Conservation (phyloP, 768 basidiomycete genomes). For the Chiua virens region DNA sequence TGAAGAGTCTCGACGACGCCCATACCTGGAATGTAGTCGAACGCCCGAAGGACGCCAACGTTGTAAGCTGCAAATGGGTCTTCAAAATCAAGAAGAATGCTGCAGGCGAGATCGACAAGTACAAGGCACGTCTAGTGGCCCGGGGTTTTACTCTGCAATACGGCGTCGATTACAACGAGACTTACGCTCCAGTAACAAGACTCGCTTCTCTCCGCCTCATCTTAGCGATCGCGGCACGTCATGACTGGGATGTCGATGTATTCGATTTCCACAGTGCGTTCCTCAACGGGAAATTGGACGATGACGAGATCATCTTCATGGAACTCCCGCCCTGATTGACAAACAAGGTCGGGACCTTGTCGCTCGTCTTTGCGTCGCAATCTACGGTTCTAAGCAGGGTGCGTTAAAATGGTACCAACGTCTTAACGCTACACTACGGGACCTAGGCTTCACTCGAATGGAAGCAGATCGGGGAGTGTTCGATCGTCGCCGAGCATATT, state of each 20-base stretch:
- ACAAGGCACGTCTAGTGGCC: neutral
- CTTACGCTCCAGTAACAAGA: neutral
- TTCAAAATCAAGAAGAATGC: slow-evolving; percentile 2
- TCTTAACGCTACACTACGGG: neutral
- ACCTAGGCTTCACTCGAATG: neutral
- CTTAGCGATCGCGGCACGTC: neutral
- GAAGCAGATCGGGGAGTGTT: slow-evolving; percentile 9
- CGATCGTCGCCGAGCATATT: neutral
- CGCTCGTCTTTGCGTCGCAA: neutral
- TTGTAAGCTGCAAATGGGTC: neutral
- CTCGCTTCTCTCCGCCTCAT: neutral
- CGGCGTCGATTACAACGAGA: slow-evolving; percentile 1
- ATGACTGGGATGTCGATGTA: neutral
- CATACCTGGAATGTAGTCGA: neutral
- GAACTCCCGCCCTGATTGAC: slow-evolving; percentile 1
- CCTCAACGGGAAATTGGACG: slow-evolving; percentile 7
- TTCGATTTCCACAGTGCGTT: slow-evolving; percentile 1
- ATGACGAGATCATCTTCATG: slow-evolving; percentile 11
- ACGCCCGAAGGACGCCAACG: neutral
- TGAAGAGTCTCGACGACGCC: neutral
- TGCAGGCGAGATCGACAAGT: neutral
- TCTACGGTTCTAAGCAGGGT: slow-evolving; percentile 11
- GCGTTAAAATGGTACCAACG: slow-evolving; percentile 7
- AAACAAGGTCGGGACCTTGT: slow-evolving; percentile 5
- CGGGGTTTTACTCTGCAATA: neutral